Evolutionary conservation across 1,284 basidiomycete species (phyloP).

Genomic region (Pseudozyma thailandica): DNA sequence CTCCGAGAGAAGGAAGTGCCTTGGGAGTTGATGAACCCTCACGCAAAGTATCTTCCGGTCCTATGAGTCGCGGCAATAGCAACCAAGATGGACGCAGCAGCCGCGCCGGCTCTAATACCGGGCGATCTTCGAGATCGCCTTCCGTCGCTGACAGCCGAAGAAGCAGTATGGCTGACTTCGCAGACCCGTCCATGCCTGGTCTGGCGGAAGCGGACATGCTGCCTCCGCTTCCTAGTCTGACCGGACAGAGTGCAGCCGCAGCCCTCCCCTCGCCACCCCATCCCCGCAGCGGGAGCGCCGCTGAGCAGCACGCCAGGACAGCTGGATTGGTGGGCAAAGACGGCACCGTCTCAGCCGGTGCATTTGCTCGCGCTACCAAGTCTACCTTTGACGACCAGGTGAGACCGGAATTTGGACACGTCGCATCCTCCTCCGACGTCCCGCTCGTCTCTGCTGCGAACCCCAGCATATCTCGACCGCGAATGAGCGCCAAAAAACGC

Average conservation of each 20-base stretch:
- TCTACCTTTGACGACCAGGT: conserved; percentile 1
- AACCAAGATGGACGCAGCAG: conserved; percentile 23
- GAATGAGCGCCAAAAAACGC: conserved; percentile 16
- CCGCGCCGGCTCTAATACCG: conserved; percentile 19
- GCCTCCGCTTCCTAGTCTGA: conserved; percentile 35
- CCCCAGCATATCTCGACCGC: conserved; percentile 30
- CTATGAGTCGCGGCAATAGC: conserved; percentile 31
- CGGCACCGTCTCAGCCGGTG: conserved; percentile 35
- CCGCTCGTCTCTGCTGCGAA: conserved; percentile 25
- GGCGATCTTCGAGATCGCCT: conserved; percentile 19
- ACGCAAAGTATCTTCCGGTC: conserved; percentile 57
- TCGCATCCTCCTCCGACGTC: conserved; percentile 40
- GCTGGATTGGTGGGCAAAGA: conserved; percentile 16
- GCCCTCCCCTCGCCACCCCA: background rate
- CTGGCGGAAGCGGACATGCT: conserved; percentile 10
- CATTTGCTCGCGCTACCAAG: conserved; percentile 30
- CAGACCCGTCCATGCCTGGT: conserved; percentile 26
- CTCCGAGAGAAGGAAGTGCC: conserved; percentile 51
- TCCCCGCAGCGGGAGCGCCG: background rate
- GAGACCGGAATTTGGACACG: conserved; percentile 39
- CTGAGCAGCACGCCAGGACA: background rate
- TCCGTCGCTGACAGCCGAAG: conserved; percentile 27
- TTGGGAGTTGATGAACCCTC: conserved; percentile 41
- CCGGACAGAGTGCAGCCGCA: conserved; percentile 15
- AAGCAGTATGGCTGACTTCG: conserved; percentile 31